Evolutionary conservation across 2,329 filamentous ascomycete species (phyloP).

Genomic region (Phaeosphaeria sp.): DNA sequence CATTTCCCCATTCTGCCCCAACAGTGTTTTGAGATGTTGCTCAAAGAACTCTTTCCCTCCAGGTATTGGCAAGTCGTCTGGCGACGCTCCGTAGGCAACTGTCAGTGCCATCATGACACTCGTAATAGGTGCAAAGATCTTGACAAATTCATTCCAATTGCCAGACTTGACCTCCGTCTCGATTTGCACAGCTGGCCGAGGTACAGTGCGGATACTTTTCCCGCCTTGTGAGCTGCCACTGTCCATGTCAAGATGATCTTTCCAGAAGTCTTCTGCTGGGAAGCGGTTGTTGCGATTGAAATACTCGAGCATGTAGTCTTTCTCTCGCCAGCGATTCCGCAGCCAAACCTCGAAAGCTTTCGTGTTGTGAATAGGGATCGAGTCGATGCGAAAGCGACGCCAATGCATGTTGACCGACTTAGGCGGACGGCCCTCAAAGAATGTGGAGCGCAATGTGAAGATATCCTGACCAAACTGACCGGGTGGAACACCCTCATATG

Average conservation of each 20-base stretch:
- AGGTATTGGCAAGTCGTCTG: slow-evolving; percentile 42
- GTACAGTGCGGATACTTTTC: slow-evolving; percentile 43
- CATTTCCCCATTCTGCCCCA: slow-evolving; percentile 40
- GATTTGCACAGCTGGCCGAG: slow-evolving; percentile 52
- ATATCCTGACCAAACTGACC: slow-evolving; percentile 85
- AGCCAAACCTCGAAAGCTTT: slow-evolving; percentile 86
- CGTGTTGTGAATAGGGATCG: slow-evolving; percentile 79
- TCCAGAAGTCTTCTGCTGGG: slow-evolving; percentile 67
- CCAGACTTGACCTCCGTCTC: slow-evolving; percentile 58
- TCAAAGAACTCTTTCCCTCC: slow-evolving; percentile 45
- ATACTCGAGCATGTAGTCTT: slow-evolving; percentile 86
- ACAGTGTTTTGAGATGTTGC: slow-evolving; percentile 41
- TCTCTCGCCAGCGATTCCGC: slow-evolving; percentile 86
- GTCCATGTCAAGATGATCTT: slow-evolving; percentile 48
- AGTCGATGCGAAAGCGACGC: slow-evolving; percentile 80
- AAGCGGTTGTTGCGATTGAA: slow-evolving; percentile 78
- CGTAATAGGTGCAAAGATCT: slow-evolving; percentile 60
- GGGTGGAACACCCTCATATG: slow-evolving; percentile 84
- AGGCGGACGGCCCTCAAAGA: slow-evolving; percentile 85
- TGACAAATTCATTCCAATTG: slow-evolving; percentile 60
- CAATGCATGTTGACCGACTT: slow-evolving; percentile 98
- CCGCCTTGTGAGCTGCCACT: slow-evolving; percentile 41
- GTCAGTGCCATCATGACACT: slow-evolving; percentile 58
- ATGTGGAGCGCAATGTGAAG: slow-evolving; percentile 86
- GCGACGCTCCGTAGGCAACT: slow-evolving; percentile 51